Conservation (phyloP, 2,329 filamentous ascomycete genomes). For the Pseudogymnoascus sp. region DNA sequence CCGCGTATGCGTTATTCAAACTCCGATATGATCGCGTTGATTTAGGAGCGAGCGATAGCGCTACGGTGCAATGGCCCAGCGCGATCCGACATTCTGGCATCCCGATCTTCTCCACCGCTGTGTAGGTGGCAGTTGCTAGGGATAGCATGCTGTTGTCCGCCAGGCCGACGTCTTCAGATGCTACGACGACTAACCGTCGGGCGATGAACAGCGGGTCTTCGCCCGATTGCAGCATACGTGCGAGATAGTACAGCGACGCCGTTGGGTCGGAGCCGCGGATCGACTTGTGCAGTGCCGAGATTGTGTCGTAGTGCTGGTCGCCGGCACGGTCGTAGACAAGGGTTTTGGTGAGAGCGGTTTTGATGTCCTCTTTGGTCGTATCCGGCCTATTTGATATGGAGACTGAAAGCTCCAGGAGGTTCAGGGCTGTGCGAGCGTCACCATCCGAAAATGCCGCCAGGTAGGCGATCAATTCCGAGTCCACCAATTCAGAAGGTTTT, state of each 20-base stretch:
- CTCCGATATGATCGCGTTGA: constrained; percentile 79
- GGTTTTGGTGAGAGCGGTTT: constrained; percentile 77
- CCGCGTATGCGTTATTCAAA: constrained; percentile 69
- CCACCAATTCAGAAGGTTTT: constrained; percentile 49
- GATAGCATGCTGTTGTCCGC: constrained; percentile 78
- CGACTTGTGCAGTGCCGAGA: constrained; percentile 94
- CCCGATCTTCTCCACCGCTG: constrained; percentile 83
- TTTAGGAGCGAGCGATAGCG: constrained; percentile 72
- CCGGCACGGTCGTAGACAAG: constrained; percentile 90
- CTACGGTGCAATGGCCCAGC: constrained; percentile 77
- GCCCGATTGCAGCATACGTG: constrained; percentile 88
- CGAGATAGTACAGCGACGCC: constrained; percentile 87
- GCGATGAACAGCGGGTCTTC: constrained; percentile 92
- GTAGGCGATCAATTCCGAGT: constrained; percentile 69
- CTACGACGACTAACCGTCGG: constrained; percentile 86
- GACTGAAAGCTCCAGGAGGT: constrained; percentile 82
- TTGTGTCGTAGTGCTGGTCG: constrained; percentile 96
- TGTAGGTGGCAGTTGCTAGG: constrained; percentile 77
- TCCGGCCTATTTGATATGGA: constrained; percentile 57
- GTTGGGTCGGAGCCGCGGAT: constrained; percentile 80
- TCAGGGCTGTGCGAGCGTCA: constrained; percentile 85
- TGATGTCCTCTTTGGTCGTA: constrained; percentile 68
- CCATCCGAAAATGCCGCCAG: constrained; percentile 83
- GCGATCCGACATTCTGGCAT: constrained; percentile 93
- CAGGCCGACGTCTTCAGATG: constrained; percentile 85